phyloP scores from a whole-genome alignment of 179 eudicot genomes.

The Vitellaria paradoxa region DNA sequence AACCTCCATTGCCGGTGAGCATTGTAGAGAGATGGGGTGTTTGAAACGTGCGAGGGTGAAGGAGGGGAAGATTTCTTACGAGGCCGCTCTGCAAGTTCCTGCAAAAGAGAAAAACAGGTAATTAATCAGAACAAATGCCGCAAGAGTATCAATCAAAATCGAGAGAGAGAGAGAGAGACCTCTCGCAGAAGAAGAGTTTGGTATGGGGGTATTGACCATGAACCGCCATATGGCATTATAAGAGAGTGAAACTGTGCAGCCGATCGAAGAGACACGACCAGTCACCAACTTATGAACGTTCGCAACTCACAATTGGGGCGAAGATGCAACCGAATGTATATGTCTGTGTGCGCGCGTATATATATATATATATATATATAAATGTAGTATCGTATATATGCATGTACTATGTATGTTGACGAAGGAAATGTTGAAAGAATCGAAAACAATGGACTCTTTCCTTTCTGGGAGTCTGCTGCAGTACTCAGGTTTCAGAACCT shows the following conservation, averaged over 20 bases:
- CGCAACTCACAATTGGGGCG: conserved; percentile 1
- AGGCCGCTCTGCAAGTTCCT: conserved; percentile 7
- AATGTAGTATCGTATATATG: no score
- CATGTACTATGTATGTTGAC: no score
- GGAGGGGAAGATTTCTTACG: neutral
- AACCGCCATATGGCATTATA: neutral
- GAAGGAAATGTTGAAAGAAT: no score
- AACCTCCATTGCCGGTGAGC: conserved; percentile 12
- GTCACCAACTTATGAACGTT: conserved; percentile 13
- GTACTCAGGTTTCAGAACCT: no score
- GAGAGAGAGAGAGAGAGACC: conserved; percentile 7
- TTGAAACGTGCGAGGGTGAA: neutral
- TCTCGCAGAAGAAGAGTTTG: neutral
- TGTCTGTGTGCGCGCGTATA: no score
- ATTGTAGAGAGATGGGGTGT: neutral
- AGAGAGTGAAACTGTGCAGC: conserved; percentile 9
- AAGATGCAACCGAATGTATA: no score
- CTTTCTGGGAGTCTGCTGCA: no score
- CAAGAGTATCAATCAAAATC: neutral
- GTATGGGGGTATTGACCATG: neutral
- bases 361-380: no score
- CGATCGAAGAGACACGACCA: conserved; percentile 8
- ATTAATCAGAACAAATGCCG: neutral
- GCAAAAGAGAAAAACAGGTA: neutral
- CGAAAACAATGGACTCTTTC: no score